These are phyloP conservation scores for Suillus subluteus DNA, from an alignment of 768 basidiomycete species.

Conservation along the genomic window DNA sequence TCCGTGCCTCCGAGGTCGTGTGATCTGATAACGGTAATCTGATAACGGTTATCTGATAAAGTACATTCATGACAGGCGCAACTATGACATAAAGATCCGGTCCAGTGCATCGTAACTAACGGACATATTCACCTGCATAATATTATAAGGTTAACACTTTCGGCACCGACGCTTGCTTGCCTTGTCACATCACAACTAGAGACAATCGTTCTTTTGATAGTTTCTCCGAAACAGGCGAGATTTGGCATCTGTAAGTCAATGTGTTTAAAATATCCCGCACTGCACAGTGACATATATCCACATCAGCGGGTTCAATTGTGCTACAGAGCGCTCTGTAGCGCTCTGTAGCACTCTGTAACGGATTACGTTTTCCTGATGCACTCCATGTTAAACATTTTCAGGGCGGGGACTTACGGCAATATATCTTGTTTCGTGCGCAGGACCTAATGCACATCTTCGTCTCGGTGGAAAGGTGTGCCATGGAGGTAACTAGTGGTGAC, in stretches of 20 bases:
- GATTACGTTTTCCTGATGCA: too few relatives aligned
- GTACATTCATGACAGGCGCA: background rate
- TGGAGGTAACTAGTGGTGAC: slow-evolving; percentile 41
- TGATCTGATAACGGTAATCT: too few relatives aligned
- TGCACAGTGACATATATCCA: background rate
- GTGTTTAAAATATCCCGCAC: background rate
- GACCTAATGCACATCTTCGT: slow-evolving; percentile 67
- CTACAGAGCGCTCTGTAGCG: too few relatives aligned
- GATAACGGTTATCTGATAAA: background rate
- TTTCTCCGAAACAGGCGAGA: background rate
- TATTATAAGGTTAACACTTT: background rate
- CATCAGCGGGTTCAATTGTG: too few relatives aligned
- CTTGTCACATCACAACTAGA: background rate
- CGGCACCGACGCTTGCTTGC: background rate
- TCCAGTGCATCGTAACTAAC: background rate
- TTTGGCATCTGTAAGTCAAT: background rate
- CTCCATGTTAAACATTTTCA: slow-evolving; percentile 52
- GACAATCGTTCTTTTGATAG: background rate
- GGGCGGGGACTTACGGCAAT: slow-evolving; percentile 43
- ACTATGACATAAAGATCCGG: background rate
- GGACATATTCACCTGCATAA: background rate
- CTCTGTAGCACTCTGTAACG: too few relatives aligned
- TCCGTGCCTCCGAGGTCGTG: too few relatives aligned
- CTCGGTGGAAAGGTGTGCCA: slow-evolving; percentile 27
- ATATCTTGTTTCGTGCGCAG: slow-evolving; percentile 68